phyloP scores from a whole-genome alignment of 78 protist genomes.

The Dictyostelium citrinum region DNA sequence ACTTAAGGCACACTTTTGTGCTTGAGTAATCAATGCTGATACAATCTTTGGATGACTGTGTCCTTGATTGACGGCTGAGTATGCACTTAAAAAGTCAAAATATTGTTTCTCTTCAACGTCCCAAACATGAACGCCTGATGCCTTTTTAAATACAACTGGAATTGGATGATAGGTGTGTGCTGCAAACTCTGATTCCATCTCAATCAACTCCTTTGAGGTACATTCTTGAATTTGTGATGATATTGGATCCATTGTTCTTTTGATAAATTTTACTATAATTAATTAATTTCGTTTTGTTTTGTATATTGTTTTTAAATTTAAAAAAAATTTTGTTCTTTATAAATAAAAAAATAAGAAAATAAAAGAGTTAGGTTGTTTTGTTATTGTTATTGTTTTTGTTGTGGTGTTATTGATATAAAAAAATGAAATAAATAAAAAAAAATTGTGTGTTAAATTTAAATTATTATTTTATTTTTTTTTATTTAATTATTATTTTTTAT shows the following conservation, averaged over 20 bases:
- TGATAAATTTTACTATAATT: neutral
- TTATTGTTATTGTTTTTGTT: neutral
- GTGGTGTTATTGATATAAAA: neutral
- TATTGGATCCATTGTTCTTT: neutral
- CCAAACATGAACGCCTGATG: slow-evolving; percentile 94
- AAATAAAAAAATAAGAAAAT: neutral
- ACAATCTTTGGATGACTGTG: slow-evolving; percentile 96
- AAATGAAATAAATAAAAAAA: neutral
- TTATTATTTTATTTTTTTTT: neutral
- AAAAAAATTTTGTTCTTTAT: neutral
- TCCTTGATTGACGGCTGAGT: slow-evolving; percentile 98
- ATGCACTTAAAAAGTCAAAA: slow-evolving; percentile 96
- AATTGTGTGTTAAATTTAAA: neutral
- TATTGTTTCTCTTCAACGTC: slow-evolving; percentile 97
- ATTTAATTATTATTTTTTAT: neutral
- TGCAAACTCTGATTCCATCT: slow-evolving; percentile 37
- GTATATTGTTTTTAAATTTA: neutral
- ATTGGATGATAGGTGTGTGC: slow-evolving; percentile 95
- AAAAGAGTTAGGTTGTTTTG: no score
- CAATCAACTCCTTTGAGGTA: slow-evolving; percentile 35
- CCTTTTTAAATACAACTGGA: slow-evolving; percentile 95
- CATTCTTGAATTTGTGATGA: slow-evolving; percentile 1
- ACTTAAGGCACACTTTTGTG: slow-evolving; percentile 85
- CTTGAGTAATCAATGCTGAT: slow-evolving; percentile 90
- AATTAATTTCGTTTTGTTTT: neutral